Evolutionary conservation across 331 rosid species (phyloP).

Genomic region (Quercus lobata): DNA sequence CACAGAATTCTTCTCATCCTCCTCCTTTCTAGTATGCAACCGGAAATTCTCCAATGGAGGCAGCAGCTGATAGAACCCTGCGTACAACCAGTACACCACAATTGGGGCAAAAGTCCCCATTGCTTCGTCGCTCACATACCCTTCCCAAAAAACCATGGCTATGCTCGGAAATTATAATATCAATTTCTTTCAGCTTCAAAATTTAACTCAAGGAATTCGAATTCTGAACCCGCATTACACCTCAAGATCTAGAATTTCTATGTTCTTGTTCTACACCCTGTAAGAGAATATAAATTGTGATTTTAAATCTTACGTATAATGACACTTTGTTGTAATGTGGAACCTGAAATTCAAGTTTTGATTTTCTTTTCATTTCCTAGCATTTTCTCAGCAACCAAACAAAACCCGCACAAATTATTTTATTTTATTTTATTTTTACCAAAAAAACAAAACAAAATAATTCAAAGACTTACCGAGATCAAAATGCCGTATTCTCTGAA

Average conservation of each 20-base stretch:
- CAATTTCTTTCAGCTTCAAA: neutral
- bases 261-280: conserved; percentile 38
- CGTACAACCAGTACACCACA: conserved; percentile 81
- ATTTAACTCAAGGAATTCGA: conserved; percentile 10
- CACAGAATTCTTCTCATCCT: conserved; percentile 63
- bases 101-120: conserved; percentile 94
- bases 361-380: neutral
- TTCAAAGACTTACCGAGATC: conserved; percentile 31
- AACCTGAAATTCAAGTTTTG: neutral
- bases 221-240: conserved; percentile 31
- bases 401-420: neutral
- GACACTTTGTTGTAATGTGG: neutral
- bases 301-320: neutral
- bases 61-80: conserved; percentile 67
- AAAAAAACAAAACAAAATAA: neutral
- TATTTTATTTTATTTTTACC: too few species aligned
- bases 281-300: conserved; percentile 13
- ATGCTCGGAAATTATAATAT: neutral
- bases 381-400: conserved; percentile 12
- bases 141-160: conserved; percentile 80
- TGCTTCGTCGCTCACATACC: conserved; percentile 71
- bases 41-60: conserved; percentile 65
- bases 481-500: conserved; percentile 14
- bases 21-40: conserved; percentile 65
- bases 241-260: conserved; percentile 37